Evolutionary conservation across 306 rosid genomes (phyloP).

Genomic region (Lathyrus oleraceus): DNA sequence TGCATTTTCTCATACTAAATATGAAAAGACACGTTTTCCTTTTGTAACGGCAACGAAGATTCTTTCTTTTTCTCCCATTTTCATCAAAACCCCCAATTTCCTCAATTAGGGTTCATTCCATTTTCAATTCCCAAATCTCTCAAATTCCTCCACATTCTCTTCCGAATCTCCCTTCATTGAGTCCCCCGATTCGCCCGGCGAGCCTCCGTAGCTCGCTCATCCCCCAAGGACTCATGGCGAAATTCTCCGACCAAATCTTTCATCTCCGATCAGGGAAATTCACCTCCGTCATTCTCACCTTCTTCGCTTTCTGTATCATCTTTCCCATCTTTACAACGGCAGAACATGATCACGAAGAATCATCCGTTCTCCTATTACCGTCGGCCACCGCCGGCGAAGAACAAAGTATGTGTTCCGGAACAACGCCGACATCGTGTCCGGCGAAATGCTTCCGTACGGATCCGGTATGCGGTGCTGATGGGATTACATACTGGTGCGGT

Average conservation of each 20-base stretch:
- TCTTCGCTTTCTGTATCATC: constrained; percentile 21
- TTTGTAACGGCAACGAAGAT: constrained; percentile 5
- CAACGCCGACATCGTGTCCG: constrained; percentile 55
- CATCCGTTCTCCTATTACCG: constrained; percentile 45
- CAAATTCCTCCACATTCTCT: constrained; percentile 1
- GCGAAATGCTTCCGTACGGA: constrained; percentile 75
- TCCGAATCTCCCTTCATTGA: not conserved
- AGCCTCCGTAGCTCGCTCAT: constrained; percentile 49
- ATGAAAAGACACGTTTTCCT: not conserved
- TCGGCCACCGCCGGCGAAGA: constrained; percentile 28
- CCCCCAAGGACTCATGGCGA: constrained; percentile 36
- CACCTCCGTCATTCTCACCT: constrained; percentile 6
- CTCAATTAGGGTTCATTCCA: constrained; percentile 40
- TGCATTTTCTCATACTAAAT: not conserved
- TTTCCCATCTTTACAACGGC: constrained; percentile 39
- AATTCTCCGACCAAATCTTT: constrained; percentile 20
- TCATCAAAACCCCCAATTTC: constrained; percentile 26
- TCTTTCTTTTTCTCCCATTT: constrained; percentile 2
- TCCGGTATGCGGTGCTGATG: constrained; percentile 85
- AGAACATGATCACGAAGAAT: constrained; percentile 32
- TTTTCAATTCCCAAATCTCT: not conserved
- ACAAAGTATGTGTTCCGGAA: constrained; percentile 40
- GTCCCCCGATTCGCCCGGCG: constrained; percentile 19
- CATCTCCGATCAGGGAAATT: not conserved
- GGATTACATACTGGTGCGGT: constrained; percentile 93